Evolutionary conservation across 176 grass and related monocot genomes (phyloP), one percentile per base, ranked within the genome.

Genomic region (Phoenix dactylifera): DNA sequence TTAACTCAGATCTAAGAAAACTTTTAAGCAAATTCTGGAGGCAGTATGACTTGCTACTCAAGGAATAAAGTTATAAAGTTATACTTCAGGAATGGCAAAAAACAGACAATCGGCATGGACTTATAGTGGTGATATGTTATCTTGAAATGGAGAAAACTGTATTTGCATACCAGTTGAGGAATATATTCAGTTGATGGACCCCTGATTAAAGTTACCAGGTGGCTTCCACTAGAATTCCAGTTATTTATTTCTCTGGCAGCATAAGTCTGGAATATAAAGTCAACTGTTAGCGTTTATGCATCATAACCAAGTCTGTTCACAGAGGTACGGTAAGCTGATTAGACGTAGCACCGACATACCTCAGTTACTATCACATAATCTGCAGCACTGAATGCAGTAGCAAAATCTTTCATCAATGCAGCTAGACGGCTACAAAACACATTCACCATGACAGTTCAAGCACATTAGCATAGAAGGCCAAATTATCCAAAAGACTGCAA

Each of bases 131-230:
- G 6, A 62, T 15, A 54, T 52, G 16, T 16, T 17, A 6, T 24
- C 18, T 16, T 24, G 49, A 16, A 50, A 50, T 54, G 3, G 7
- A 25, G 15, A 54, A 44, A 44, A 44, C 7, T 66, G 3, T 30
- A 30, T 4, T 15, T n/a, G 24, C 24, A 28, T 66, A 66, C 64
- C 64, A 66, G n/a, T 54, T 29, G 24, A 54, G 50, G 64, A 30
- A 66, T 66, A 26, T 66, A 66, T 52, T 66, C 64, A 54, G 50
- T 18, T 54, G 64, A 66, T 66, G 50, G 50, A 5, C 50, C 64
- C 12, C 15, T 18, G 6, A 66, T 66, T 49, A 54, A 18, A 66
- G 23, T 50, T 18, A 51, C 49, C 50, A 66, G 50, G 24, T 53
- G 49, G 24, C 51, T 26, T 29, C 7, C 64, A 19, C n/a, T 4